phyloP scores from a whole-genome alignment of 768 basidiomycete genomes.

The Tubosaeta brunneosetosa region DNA sequence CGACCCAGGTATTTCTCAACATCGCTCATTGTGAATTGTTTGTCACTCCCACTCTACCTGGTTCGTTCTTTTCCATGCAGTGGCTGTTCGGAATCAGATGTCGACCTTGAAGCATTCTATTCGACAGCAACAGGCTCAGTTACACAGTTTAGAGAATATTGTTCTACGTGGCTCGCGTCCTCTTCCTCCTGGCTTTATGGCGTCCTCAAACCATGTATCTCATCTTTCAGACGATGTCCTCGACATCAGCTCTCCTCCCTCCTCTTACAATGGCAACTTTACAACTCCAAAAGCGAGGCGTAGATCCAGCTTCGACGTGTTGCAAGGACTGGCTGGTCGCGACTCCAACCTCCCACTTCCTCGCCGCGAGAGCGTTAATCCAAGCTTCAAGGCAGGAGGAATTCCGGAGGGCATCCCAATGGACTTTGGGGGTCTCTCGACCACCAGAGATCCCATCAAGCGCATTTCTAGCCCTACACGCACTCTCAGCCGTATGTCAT shows the following conservation, averaged over 20 bases:
- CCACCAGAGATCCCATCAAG: slow-evolving; percentile 39
- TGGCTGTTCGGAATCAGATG: slow-evolving; percentile 73
- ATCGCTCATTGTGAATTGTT: slow-evolving; percentile 18
- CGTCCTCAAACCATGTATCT: slow-evolving; percentile 36
- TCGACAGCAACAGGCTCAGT: slow-evolving; percentile 77
- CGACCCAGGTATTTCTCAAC: slow-evolving; percentile 56
- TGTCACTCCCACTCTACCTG: slow-evolving; percentile 18
- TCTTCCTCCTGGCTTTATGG: slow-evolving; percentile 39
- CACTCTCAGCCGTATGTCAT: slow-evolving; percentile 69
- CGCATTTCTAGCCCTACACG: slow-evolving; percentile 69
- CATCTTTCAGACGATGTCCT: slow-evolving; percentile 32
- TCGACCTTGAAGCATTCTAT: slow-evolving; percentile 79
- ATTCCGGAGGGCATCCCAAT: slow-evolving; percentile 75
- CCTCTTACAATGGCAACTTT: slow-evolving; percentile 29
- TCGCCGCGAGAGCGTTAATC: slow-evolving; percentile 43
- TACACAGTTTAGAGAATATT: slow-evolving; percentile 63
- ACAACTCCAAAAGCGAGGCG: slow-evolving; percentile 50
- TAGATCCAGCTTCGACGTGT: slow-evolving; percentile 67
- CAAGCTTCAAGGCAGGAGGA: slow-evolving; percentile 40
- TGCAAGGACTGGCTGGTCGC: slow-evolving; percentile 68
- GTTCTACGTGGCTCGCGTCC: slow-evolving; percentile 66
- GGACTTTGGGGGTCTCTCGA: slow-evolving; percentile 41
- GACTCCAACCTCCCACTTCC: slow-evolving; percentile 74
- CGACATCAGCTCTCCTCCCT: slow-evolving; percentile 30
- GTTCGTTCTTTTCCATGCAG: slow-evolving; percentile 39